Base-by-base conservation (phyloP, 352 stramenopile species). In the Phytophthora pinifolia region DNA sequence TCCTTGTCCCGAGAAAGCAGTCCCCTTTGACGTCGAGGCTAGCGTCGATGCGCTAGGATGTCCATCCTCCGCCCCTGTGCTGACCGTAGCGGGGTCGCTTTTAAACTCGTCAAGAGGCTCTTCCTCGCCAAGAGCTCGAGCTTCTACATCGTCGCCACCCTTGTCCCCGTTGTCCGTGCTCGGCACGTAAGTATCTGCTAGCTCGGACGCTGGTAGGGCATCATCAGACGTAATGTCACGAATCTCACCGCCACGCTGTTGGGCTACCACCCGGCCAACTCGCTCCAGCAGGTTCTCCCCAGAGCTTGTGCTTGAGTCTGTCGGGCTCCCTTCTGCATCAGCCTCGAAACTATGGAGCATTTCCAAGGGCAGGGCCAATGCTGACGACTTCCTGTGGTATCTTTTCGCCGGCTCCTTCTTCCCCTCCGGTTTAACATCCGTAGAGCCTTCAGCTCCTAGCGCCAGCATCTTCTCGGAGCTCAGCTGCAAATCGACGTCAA, bases 241-340 rank as follows among this genome's bases (percentile, higher is more conserved):
- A 50, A 92, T 92, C 48, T 92, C 83, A 15, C 83, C 83, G 10
- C 81, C 81, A 31, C 79, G 62, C 50, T 94, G 76, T 36, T 85
- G 71, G 0, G 85, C 85, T 2, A 94, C 72, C 1, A 90, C 71
- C 15, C 81, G 74, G 18, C 85, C 83, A 25, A 94, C 85, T 34
- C 74, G 63, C 43, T 89, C 71, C 3, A 94, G 59, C 14, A 93
- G 50, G 33, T 70, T 65, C 14, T 74, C 74, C 20, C 66, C 70
- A 10, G 70, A 63, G 14, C 48, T 47, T 35, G 56, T 50, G 3
- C 49, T 65, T 1, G 54, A 62, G 30, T 44, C 59, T 20, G 53
- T 29, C 7, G 62, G 44, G 18, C 58, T 66, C 20, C 65, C 57
- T 38, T 61, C 59, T 12, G 46, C 50, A 27, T 79, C 71, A 12